Evolutionary conservation across 2,329 filamentous ascomycete genomes (phyloP), one percentile per base, ranked within the genome.

Genomic region (Cladosporium velox): DNA sequence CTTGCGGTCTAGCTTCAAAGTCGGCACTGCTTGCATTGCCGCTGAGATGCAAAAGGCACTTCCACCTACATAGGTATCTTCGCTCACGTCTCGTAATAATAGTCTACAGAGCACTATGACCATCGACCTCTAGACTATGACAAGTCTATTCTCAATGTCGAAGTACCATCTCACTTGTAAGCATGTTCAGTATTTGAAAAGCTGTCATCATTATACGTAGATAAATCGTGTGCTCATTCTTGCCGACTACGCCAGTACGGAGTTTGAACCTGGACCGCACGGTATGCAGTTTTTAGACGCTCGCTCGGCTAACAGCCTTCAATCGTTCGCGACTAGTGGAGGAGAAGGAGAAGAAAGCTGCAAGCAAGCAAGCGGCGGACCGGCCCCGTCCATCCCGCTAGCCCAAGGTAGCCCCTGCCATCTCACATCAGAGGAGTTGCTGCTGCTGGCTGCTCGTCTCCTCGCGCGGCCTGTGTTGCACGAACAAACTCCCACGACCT

Each of bases 401-500:
- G 49, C 24, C n/a, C 41, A 47, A 47, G 41, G 41, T 11, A 18
- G 15, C 41, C 41, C 41, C 41, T 47, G 41, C 41, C 41, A 47
- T 47, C 41, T 47, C 41, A 47, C 41, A 11, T 47, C 41, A 47
- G 41, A 11, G 41, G 18, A 47, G 35, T 15, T 32, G 26, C 49
- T 52, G 35, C 28, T 54, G 26, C 26, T 52, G 26, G 21, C 47
- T 28, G 49, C 49, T 52, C 49, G 49, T 47, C 41, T 21, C n/a
- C 41, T 47, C 49, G 26, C 51, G 51, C 51, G 51, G 51, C 51
- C 7, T 52, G 28, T n/a, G 26, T 30, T n/a, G 52, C n/a, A 55
- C 52, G 28, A 55, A 55, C 52, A 15, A 47, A 47, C 52, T 55
- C 30, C 52, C 52, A 55, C 30, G 28, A 55, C 52, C 24, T 55